A percentile compares a stretch with the other conserved stretches of the same genome.
phyloP scores from a whole-genome alignment of 2,329 filamentous ascomycete genomes.

The Penicillium sp. region DNA sequence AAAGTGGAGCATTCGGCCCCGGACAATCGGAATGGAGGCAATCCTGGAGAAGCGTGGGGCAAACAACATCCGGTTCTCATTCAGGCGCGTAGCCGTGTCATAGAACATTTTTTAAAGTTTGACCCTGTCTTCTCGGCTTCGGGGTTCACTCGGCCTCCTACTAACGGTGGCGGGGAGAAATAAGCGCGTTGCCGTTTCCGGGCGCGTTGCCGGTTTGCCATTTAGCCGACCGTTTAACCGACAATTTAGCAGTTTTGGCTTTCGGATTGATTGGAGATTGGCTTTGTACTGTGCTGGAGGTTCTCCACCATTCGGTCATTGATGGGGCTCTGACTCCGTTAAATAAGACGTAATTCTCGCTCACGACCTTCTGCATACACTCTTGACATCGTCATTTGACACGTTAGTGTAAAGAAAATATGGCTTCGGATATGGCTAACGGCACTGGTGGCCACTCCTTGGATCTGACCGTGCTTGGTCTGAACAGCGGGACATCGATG shows the following conservation, averaged over 20 bases:
- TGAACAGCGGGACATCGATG: constrained; percentile 58
- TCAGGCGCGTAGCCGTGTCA: constrained; percentile 19
- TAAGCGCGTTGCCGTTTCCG: neutral
- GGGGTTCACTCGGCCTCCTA: constrained; percentile 14
- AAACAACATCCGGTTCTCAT: neutral
- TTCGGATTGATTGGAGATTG: neutral
- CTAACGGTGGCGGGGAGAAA: no score
- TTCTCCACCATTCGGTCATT: neutral
- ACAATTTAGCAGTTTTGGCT: neutral
- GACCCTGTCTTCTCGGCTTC: neutral
- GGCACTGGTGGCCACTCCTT: constrained; percentile 33
- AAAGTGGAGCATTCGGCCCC: neutral
- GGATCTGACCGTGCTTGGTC: constrained; percentile 55
- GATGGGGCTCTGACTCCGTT: neutral
- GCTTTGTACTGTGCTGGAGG: neutral
- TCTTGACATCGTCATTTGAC: neutral
- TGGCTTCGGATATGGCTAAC: constrained; percentile 12
- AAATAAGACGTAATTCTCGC: neutral
- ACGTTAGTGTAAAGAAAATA: neutral
- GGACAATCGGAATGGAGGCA: neutral
- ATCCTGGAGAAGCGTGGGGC: constrained; percentile 11
- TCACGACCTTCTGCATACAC: neutral
- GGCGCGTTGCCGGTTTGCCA: neutral
- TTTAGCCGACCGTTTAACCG: neutral
- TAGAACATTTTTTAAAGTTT: constrained; percentile 11